phyloP scores from a whole-genome alignment of 176 grass and related monocot species.

The Rhynchospora pubera region DNA sequence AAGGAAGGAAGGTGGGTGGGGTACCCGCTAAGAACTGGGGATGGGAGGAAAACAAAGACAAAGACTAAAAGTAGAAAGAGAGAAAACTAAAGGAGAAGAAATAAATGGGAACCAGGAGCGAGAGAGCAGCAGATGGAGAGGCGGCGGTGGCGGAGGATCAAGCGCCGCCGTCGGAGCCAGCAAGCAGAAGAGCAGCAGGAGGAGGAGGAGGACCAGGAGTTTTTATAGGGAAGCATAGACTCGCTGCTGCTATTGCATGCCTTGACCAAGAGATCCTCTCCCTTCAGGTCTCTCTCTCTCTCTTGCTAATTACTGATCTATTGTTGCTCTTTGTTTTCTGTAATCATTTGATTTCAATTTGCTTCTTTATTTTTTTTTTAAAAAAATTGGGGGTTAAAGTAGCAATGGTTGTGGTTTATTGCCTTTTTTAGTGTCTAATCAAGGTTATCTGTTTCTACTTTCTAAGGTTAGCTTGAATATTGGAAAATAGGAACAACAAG shows the following conservation, averaged over 20 bases:
- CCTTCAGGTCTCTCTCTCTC: constrained; percentile 41
- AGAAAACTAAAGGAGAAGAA: background rate
- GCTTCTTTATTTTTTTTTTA: background rate
- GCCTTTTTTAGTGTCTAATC: background rate
- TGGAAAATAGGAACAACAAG: too few species aligned
- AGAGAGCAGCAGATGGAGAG: background rate
- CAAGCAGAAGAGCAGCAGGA: constrained; percentile 17
- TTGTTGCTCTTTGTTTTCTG: background rate
- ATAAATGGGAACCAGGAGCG: constrained; percentile 18
- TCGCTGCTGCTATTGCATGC: constrained; percentile 63
- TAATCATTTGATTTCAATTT: background rate
- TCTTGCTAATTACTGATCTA: background rate
- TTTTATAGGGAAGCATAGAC: constrained; percentile 70
- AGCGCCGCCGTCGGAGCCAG: background rate
- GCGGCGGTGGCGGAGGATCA: background rate
- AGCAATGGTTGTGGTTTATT: background rate
- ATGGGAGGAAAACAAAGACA: constrained; percentile 4
- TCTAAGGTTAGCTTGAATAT: too few species aligned
- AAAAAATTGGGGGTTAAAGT: background rate
- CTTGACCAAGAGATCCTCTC: constrained; percentile 82
- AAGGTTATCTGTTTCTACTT: too few species aligned
- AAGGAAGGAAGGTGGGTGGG: too few species aligned
- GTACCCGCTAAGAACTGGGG: too few species aligned
- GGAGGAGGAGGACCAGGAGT: too few species aligned
- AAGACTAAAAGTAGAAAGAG: background rate